phyloP scores from a whole-genome alignment of 768 basidiomycete species.

The Boletus sensibilis region DNA sequence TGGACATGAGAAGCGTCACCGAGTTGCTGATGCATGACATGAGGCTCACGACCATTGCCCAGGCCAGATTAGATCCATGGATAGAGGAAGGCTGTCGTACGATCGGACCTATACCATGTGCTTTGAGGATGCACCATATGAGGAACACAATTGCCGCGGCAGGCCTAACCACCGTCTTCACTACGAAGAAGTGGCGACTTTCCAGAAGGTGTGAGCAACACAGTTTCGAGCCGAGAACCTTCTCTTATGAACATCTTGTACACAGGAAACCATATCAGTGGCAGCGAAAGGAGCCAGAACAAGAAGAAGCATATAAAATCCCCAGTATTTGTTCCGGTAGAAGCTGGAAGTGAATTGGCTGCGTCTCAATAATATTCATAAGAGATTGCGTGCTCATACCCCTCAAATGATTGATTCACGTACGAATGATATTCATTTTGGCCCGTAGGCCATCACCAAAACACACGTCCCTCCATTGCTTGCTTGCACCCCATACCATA shows the following conservation, averaged over 20 bases:
- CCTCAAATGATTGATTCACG: slow-evolving; percentile 25
- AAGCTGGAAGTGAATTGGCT: slow-evolving; percentile 73
- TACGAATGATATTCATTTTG: slow-evolving; percentile 64
- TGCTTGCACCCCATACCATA: slow-evolving; percentile 79
- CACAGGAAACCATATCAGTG: slow-evolving; percentile 80
- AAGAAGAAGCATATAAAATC: slow-evolving; percentile 83
- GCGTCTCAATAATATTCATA: slow-evolving; percentile 4
- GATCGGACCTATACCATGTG: slow-evolving; percentile 75
- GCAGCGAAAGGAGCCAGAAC: slow-evolving; percentile 80
- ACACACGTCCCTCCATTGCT: slow-evolving; percentile 83
- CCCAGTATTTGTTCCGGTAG: slow-evolving; percentile 71
- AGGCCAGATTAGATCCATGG: slow-evolving; percentile 66
- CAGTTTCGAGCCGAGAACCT: slow-evolving; percentile 1
- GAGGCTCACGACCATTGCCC: slow-evolving; percentile 70
- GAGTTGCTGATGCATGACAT: slow-evolving; percentile 82
- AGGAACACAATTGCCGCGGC: slow-evolving; percentile 70
- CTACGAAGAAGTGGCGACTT: slow-evolving; percentile 75
- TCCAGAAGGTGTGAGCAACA: slow-evolving; percentile 13
- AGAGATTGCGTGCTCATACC: slow-evolving; percentile 1
- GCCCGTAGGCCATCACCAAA: slow-evolving; percentile 66
- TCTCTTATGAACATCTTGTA: slow-evolving; percentile 63
- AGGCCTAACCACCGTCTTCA: slow-evolving; percentile 74
- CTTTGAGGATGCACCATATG: slow-evolving; percentile 75
- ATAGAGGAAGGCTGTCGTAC: slow-evolving; percentile 61
- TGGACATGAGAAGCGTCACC: slow-evolving; percentile 69